Conservation (phyloP, 306 rosid genomes). For the Astragalus glycyphyllos region DNA sequence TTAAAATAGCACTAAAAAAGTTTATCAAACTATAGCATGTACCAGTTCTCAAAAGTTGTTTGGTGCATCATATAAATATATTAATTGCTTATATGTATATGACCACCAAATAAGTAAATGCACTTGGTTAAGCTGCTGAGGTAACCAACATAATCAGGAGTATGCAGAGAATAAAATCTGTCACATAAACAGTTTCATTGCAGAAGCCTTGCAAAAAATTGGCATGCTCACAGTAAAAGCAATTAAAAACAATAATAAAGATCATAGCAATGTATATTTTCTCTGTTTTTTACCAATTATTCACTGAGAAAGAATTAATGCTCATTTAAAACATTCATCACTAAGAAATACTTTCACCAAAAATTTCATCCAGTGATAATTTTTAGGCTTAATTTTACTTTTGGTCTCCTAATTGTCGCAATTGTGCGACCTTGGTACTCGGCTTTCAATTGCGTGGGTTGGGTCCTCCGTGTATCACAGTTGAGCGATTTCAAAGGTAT, state of each 20-base stretch:
- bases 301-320: not conserved
- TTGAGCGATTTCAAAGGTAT: no score
- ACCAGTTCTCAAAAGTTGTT: constrained; percentile 9
- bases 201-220: not conserved
- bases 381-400: no score
- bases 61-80: not conserved
- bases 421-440: no score
- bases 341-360: not conserved
- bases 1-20: not conserved
- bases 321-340: constrained; percentile 1
- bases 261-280: not conserved
- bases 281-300: not conserved
- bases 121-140: not conserved
- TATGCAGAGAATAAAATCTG: not conserved
- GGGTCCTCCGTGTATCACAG: no score
- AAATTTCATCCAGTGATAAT: not conserved
- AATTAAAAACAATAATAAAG: not conserved
- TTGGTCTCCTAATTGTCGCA: no score
- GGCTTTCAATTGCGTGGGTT: no score
- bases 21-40: not conserved
- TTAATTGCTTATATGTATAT: not conserved
- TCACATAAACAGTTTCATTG: not conserved
- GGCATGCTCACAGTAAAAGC: not conserved
- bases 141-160: constrained; percentile 6
- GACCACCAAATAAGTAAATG: not conserved